Evolutionary conservation across 768 basidiomycete species (phyloP).

Genomic region (Podaxis rugospora): DNA sequence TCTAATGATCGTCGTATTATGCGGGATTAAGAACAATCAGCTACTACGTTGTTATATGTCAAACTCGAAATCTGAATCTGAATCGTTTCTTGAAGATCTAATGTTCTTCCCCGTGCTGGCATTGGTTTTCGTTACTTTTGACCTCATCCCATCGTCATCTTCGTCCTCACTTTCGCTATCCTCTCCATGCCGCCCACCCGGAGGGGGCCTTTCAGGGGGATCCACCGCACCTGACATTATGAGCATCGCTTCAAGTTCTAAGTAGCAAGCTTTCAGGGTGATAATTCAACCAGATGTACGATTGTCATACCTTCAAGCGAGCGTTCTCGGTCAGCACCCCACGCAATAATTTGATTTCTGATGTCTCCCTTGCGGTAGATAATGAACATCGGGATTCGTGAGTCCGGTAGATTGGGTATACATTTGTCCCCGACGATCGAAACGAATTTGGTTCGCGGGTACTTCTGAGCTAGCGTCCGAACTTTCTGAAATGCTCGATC

Average conservation of each 20-base stretch:
- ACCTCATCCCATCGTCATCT: constrained; percentile 49
- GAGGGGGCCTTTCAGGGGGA: constrained; percentile 41
- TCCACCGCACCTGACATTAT: constrained; percentile 64
- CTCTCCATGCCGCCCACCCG: constrained; percentile 29
- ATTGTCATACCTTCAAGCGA: constrained; percentile 62
- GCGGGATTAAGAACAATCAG: neutral
- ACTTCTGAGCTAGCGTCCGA: constrained; percentile 65
- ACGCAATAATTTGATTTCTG: constrained; percentile 76
- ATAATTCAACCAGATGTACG: neutral
- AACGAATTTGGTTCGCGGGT: constrained; percentile 93
- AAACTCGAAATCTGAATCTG: constrained; percentile 80
- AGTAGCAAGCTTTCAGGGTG: neutral
- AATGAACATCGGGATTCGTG: constrained; percentile 86
- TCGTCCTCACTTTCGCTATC: constrained; percentile 44
- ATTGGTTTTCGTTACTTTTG: constrained; percentile 55
- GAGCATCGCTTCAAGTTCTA: constrained; percentile 70
- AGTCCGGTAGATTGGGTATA: constrained; percentile 93
- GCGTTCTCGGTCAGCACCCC: constrained; percentile 78
- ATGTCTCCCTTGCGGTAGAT: constrained; percentile 93
- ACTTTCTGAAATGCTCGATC: constrained; percentile 73
- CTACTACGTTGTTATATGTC: constrained; percentile 39
- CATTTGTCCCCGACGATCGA: constrained; percentile 94
- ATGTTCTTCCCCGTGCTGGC: constrained; percentile 50
- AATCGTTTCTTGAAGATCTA: constrained; percentile 42
- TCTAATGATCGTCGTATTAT: neutral